These are phyloP conservation scores for Mediolabrus comicus DNA, from an alignment of 108 stramenopile genomes.

Conservation along the genomic window DNA sequence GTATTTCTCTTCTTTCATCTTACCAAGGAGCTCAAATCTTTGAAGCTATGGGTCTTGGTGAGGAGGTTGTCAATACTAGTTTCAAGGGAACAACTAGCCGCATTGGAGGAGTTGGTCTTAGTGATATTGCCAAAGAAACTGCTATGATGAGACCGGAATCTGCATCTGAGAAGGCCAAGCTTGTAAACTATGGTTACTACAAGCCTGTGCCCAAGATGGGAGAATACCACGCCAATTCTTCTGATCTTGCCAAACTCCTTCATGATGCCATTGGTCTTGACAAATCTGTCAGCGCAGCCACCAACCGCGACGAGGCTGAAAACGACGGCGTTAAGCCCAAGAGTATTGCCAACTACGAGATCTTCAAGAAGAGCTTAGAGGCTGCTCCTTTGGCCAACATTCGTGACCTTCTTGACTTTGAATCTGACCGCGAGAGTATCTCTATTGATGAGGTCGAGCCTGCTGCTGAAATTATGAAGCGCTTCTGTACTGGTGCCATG, in stretches of 20 bases:
- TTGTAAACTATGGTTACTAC: conserved; percentile 89
- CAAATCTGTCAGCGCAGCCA: conserved; percentile 78
- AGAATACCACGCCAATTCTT: conserved; percentile 95
- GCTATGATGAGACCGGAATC: conserved; percentile 85
- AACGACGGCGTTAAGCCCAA: conserved; percentile 78
- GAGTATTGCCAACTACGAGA: conserved; percentile 85
- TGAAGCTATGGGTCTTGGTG: conserved; percentile 91
- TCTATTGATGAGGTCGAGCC: conserved; percentile 86
- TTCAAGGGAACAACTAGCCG: conserved; percentile 96
- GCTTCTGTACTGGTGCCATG: conserved; percentile 96
- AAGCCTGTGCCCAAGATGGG: conserved; percentile 87
- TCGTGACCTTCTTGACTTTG: conserved; percentile 90
- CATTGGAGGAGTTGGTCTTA: conserved; percentile 75
- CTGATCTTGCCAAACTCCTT: conserved; percentile 90
- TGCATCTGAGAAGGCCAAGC: conserved; percentile 70
- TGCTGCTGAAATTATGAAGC: conserved; percentile 84
- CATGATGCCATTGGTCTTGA: conserved; percentile 90
- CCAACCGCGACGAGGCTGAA: conserved; percentile 72
- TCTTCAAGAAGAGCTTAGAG: conserved; percentile 82
- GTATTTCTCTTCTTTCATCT: conserved; percentile 91
- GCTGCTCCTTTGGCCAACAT: conserved; percentile 87
- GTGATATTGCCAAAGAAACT: conserved; percentile 82
- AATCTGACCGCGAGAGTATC: conserved; percentile 80
- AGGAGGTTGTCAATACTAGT: conserved; percentile 84
- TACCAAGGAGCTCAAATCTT: conserved; percentile 97